Base-by-base conservation (phyloP, 495 filamentous ascomycete species). In the Trichodelitschia bisporula region DNA sequence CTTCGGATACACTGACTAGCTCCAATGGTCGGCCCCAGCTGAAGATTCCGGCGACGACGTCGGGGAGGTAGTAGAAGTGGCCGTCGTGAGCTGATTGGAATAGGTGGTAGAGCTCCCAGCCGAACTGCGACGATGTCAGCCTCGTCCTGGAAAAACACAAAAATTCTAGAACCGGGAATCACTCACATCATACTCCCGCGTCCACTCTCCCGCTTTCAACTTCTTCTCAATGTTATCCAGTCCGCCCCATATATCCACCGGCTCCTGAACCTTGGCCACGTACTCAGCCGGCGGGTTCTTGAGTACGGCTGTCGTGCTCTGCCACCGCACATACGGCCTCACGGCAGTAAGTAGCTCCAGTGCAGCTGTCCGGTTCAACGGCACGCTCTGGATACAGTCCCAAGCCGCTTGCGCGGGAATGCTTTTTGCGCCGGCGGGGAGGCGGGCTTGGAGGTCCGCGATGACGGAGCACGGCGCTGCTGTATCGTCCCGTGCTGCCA, bases 11-110 rank as follows among this genome's bases (percentile, higher is more conserved):
- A 9, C 45, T 48, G 9, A 50, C 47, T 17, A 50, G 24, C 1
- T 45, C 40, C 2, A 36, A 31, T 0, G 40, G 26, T 4, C 45
- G 38, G n/a, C 40, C 43, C 23, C 27, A 50, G 8, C 21, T 36
- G 36, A 50, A 50, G 26, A 50, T 39, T 5, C 2, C 6, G 3
- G 40, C 43, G 14, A 50, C 36, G n/a, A 35, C 35, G 29, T 50
- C 45, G 9, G 43, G 45, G 13, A 47, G 28, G 35, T 35, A 46
- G 2, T 15, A 17, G 21, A 50, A 45, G 33, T 50, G 47, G 18
- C 47, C 47, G 33, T 50, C 47, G 30, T 50, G 47, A 4, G 47
- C 35, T 9, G 28, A 32, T 32, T 44, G 43, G 34, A 50, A 41
- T 5, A 41, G 17, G 10, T 33, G 37, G 34, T 48, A 48, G n/a